These are phyloP conservation scores for Colletotrichum sp. DNA, from an alignment of 2,329 filamentous ascomycete species.

Conservation along the genomic window DNA sequence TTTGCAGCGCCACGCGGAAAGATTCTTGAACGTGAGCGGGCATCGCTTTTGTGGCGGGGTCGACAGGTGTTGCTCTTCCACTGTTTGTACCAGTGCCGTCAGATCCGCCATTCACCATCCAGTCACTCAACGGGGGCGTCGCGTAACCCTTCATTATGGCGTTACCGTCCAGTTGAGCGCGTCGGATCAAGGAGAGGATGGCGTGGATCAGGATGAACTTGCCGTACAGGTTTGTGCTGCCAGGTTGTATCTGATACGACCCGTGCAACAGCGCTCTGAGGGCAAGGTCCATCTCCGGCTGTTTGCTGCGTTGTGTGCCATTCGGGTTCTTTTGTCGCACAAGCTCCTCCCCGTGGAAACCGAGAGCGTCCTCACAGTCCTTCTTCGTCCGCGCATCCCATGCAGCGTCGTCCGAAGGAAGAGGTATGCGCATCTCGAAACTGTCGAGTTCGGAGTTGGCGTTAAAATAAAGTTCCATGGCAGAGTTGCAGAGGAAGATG, in stretches of 20 bases:
- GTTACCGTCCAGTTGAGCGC: slow-evolving; percentile 45
- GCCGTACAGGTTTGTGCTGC: slow-evolving; percentile 72
- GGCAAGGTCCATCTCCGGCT: slow-evolving; percentile 67
- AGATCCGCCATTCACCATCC: slow-evolving; percentile 50
- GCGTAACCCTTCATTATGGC: slow-evolving; percentile 44
- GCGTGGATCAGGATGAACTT: slow-evolving; percentile 78
- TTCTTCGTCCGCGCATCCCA: slow-evolving; percentile 69
- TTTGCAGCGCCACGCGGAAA: slow-evolving; percentile 64
- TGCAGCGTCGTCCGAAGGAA: slow-evolving; percentile 74
- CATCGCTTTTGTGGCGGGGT: slow-evolving; percentile 38
- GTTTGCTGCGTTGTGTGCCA: slow-evolving; percentile 67
- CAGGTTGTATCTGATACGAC: slow-evolving; percentile 63
- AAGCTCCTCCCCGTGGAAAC: slow-evolving; percentile 61
- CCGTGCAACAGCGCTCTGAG: slow-evolving; percentile 65
- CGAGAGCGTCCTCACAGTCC: slow-evolving; percentile 69
- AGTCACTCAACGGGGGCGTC: slow-evolving; percentile 65
- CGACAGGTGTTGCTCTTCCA: slow-evolving; percentile 50
- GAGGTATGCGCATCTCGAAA: slow-evolving; percentile 68
- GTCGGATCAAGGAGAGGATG: slow-evolving; percentile 65
- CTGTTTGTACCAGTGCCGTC: slow-evolving; percentile 42
- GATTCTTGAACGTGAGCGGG: slow-evolving; percentile 52
- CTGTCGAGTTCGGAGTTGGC: slow-evolving; percentile 65
- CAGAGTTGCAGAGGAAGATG: slow-evolving; percentile 67
- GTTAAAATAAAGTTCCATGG: slow-evolving; percentile 76
- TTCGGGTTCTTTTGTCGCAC: slow-evolving; percentile 63